These are phyloP conservation scores for Calocybe gangraenosa DNA, from an alignment of 768 basidiomycete species.

Conservation along the genomic window DNA sequence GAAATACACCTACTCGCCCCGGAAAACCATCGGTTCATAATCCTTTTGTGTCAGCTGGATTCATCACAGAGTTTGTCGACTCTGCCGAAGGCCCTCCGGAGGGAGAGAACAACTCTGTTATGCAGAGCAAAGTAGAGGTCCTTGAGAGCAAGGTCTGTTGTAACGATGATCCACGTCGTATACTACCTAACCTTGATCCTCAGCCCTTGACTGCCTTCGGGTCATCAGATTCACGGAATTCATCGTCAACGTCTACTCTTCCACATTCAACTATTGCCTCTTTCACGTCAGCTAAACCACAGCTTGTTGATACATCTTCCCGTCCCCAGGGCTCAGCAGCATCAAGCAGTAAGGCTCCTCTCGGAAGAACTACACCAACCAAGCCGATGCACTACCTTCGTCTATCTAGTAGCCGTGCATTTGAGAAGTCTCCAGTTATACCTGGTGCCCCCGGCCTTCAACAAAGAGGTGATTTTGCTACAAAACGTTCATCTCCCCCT, in stretches of 20 bases:
- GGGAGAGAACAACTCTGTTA: background rate
- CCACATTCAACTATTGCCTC: background rate
- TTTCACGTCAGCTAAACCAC: background rate
- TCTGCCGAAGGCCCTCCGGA: background rate
- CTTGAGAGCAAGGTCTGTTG: slow-evolving; percentile 7
- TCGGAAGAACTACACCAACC: slow-evolving; percentile 12
- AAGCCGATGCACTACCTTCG: slow-evolving; percentile 2
- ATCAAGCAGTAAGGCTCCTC: slow-evolving; percentile 31
- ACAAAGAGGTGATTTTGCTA: background rate
- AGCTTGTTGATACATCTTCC: background rate
- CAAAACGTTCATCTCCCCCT: slow-evolving; percentile 20
- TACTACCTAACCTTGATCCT: background rate
- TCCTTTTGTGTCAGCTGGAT: slow-evolving; percentile 50
- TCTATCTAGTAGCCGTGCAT: slow-evolving; percentile 17
- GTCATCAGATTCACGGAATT: background rate
- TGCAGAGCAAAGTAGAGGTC: background rate
- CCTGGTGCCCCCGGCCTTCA: background rate
- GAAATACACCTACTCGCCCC: background rate
- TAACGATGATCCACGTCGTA: background rate
- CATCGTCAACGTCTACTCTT: background rate
- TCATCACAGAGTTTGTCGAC: slow-evolving; percentile 40
- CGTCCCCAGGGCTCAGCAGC: slow-evolving; percentile 26
- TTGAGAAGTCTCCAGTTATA: slow-evolving; percentile 17
- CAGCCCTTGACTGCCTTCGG: background rate
- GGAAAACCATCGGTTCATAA: slow-evolving; percentile 25